Percentiles rank a stretch among this genome's conserved stretches.
Evolutionary conservation across 1,284 basidiomycete genomes (phyloP).

Genomic region (Exobasidium rhododendri): DNA sequence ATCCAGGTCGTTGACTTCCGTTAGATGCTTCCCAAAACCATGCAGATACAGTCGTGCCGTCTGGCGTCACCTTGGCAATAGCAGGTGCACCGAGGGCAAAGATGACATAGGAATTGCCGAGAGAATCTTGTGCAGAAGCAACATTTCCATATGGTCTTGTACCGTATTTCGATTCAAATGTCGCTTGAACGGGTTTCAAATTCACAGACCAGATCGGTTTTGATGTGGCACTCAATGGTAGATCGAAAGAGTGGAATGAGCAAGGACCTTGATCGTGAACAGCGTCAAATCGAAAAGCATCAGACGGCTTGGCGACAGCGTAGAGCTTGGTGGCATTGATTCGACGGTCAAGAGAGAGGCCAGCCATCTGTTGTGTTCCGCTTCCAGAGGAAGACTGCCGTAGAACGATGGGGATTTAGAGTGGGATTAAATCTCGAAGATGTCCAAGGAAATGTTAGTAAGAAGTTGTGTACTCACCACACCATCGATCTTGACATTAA

Average conservation of each 20-base stretch:
- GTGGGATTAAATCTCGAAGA: too few species aligned
- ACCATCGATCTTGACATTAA: constrained; percentile 27
- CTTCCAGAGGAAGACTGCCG: constrained; percentile 27
- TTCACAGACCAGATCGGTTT: constrained; percentile 40
- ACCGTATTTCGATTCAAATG: constrained; percentile 30
- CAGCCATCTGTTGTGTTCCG: constrained; percentile 50
- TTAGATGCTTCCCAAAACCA: constrained; percentile 39
- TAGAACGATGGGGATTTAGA: constrained; percentile 36
- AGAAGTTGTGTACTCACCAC: constrained; percentile 1
- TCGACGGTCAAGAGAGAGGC: constrained; percentile 34
- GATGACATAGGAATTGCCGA: constrained; percentile 50
- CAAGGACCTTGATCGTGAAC: constrained; percentile 37
- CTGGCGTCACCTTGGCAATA: constrained; percentile 42
- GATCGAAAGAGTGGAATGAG: constrained; percentile 47
- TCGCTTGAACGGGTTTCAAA: constrained; percentile 34
- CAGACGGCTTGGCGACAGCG: constrained; percentile 44
- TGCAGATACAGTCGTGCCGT: constrained; percentile 30
- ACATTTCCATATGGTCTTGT: constrained; percentile 46
- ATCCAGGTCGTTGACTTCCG: constrained; percentile 46
- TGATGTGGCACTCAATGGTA: constrained; percentile 30
- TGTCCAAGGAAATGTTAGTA: neutral
- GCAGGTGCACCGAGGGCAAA: constrained; percentile 50
- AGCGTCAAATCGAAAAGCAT: constrained; percentile 40
- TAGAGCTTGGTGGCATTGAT: constrained; percentile 37
- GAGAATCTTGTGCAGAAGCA: constrained; percentile 42